Conservation (phyloP, 1,284 basidiomycete genomes). For the Fomitopsis schrenkii region DNA sequence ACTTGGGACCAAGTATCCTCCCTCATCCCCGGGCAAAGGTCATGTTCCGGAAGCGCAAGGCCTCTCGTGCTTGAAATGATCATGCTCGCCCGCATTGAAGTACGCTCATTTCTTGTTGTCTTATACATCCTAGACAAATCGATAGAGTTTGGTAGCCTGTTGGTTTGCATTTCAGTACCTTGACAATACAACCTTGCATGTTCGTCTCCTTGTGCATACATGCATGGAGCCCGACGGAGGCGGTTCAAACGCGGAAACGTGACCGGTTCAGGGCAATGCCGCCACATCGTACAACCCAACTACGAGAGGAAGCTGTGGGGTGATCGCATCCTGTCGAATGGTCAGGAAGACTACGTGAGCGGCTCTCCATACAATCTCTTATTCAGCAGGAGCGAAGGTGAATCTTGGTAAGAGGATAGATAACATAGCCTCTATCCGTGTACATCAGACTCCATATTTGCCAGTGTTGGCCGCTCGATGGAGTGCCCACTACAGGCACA, state of each 20-base stretch:
- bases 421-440: slow-evolving; percentile 3
- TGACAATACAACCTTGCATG: too few species aligned
- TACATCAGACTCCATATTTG: not conserved
- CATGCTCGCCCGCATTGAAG: not conserved
- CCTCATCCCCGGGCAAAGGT: slow-evolving; percentile 12
- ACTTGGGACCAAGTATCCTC: slow-evolving; percentile 8
- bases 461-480: too few species aligned
- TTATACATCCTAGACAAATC: too few species aligned
- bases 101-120: not conserved
- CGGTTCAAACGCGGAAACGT: too few species aligned
- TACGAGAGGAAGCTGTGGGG: slow-evolving; percentile 5
- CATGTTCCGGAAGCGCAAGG: slow-evolving; percentile 16
- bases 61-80: not conserved
- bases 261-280: not conserved
- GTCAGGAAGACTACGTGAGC: slow-evolving; percentile 8
- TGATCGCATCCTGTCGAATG: slow-evolving; percentile 1
- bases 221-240: too few species aligned
- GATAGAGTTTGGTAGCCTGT: too few species aligned
- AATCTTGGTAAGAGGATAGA: slow-evolving; percentile 9
- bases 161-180: too few species aligned
- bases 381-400: slow-evolving; percentile 11
- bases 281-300: not conserved
- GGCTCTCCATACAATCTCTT: slow-evolving; percentile 9
- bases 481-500: too few species aligned
- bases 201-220: not conserved